phyloP scores from a whole-genome alignment of 306 rosid species.

The Vigna angularis region DNA sequence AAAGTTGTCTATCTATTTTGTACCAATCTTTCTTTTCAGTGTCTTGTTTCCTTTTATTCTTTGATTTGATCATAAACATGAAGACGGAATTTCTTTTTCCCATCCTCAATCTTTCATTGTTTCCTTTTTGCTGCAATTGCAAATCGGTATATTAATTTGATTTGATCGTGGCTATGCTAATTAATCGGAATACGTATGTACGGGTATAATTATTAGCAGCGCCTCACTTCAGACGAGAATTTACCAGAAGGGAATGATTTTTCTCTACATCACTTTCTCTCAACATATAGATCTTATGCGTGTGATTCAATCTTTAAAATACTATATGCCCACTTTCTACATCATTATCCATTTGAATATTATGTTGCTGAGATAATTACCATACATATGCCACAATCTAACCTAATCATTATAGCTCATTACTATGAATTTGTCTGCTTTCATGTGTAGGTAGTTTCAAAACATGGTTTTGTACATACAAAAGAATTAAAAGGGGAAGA shows the following conservation, averaged over 20 bases:
- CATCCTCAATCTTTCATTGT: constrained; percentile 6
- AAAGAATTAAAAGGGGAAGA: not conserved
- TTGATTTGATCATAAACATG: constrained; percentile 38
- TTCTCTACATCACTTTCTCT: constrained; percentile 5
- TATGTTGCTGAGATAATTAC: constrained; percentile 22
- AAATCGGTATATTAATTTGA: constrained; percentile 9
- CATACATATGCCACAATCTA: constrained; percentile 18
- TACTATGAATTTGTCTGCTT: not conserved
- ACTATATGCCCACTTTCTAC: constrained; percentile 5
- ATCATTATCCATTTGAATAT: constrained; percentile 1
- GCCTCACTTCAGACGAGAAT: constrained; percentile 12
- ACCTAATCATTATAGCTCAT: constrained; percentile 38
- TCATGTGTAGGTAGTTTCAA: not conserved
- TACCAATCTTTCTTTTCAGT: constrained; percentile 57
- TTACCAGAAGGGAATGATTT: not conserved
- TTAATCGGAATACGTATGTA: constrained; percentile 7
- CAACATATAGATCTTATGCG: constrained; percentile 31
- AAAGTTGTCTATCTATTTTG: constrained; percentile 55
- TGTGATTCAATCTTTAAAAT: constrained; percentile 32
- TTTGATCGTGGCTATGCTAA: constrained; percentile 17
- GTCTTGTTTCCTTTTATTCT: constrained; percentile 50
- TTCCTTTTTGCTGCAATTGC: constrained; percentile 27
- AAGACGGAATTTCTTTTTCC: constrained; percentile 25
- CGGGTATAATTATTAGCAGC: not conserved
- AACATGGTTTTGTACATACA: not conserved